Base-by-base conservation (phyloP, 257 asterid species). In the Dorcoceras hygrometricum region DNA sequence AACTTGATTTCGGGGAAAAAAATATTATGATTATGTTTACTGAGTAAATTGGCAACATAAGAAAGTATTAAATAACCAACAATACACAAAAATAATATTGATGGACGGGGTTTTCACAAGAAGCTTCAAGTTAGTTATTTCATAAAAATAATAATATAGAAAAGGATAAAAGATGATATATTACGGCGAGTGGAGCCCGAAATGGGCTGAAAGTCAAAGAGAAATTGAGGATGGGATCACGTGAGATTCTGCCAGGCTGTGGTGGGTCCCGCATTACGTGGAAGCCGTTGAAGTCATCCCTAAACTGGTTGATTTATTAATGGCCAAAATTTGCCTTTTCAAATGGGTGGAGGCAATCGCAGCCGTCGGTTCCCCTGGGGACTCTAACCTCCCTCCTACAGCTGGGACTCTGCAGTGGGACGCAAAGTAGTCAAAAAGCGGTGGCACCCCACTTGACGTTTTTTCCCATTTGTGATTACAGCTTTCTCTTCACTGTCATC, bases 181-280 rank as follows among this genome's bases (percentile, higher is more conserved):
- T 20, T 34, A 56, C 73, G 73, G 83, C 78, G 81, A 70, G 76
- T 78, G 69, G 83, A 75, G 50, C 74, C 75, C 1, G 23, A 22
- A 5, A 22, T 27, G 3, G 5, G 4, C 4, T 19, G 31, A 65
- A 72, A 83, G 88, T 80, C 87, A 83, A 83, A 72, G 53, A 51
- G 3, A 11, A 71, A 78, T 70, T 73, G 71, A 69, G 75, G 46
- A 71, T 75, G 74, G 80, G 71, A 67, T 70, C 82, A 80, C 90
- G 87, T 84, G 86, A 84, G 84, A 80, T 78, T 84, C 84, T 66
- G 72, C 77, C 88, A 85, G 90, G 76, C 86, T 85, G 88, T 63
- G 26, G 81, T 57, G 78, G 88, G 86, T 0, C 70, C 84, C 65
- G 5, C 43, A 78, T 1, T 34, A 80, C 82, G 86, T 76, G 84